phyloP scores from a whole-genome alignment of 2,329 filamentous ascomycete species.

The Corinectria fuckeliana region DNA sequence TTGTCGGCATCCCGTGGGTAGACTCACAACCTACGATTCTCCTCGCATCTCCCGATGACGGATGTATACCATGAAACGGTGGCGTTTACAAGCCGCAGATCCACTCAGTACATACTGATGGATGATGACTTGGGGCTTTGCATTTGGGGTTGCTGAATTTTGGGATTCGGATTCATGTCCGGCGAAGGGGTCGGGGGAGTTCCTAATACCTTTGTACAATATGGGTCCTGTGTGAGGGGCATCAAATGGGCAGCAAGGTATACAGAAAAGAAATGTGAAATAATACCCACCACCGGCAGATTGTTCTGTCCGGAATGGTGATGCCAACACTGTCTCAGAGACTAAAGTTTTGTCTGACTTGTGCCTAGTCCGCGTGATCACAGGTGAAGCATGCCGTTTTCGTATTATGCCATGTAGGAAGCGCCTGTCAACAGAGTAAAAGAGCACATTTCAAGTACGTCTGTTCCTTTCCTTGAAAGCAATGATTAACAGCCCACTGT shows the following conservation, averaged over 20 bases:
- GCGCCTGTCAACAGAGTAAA: background rate
- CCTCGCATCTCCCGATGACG: constrained; percentile 41
- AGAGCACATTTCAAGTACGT: no score
- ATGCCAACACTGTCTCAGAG: constrained; percentile 6
- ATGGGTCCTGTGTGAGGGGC: constrained; percentile 30
- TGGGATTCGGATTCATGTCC: constrained; percentile 37
- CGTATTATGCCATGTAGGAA: background rate
- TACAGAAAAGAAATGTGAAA: constrained; percentile 37
- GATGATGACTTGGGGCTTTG: constrained; percentile 40
- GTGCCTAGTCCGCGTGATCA: constrained; percentile 15
- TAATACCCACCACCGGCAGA: constrained; percentile 33
- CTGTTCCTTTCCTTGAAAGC: no score
- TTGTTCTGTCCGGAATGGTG: constrained; percentile 10
- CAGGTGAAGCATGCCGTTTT: constrained; percentile 1
- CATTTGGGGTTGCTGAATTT: constrained; percentile 39
- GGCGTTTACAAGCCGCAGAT: constrained; percentile 45
- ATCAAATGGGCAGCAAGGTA: constrained; percentile 27
- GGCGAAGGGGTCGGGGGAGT: constrained; percentile 39
- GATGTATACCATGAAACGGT: constrained; percentile 50
- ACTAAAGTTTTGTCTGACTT: background rate
- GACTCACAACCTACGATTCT: constrained; percentile 38
- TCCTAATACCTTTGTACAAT: constrained; percentile 38
- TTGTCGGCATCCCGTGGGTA: constrained; percentile 35
- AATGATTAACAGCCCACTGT: no score
- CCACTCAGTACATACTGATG: constrained; percentile 36